Conservation (phyloP, 1,139 yeast genomes). For the Pichia sp. region DNA sequence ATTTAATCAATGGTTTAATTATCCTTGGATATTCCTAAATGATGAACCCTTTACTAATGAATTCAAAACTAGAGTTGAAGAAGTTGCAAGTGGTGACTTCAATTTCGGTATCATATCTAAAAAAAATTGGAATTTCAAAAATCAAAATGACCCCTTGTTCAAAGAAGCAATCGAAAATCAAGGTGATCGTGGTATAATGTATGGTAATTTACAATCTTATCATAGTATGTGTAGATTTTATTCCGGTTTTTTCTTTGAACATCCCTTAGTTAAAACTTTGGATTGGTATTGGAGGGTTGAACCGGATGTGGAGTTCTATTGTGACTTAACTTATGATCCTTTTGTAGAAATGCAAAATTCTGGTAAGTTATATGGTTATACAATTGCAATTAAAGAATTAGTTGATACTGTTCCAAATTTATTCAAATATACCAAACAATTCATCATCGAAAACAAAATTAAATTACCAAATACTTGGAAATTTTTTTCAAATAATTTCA, state of each 20-base stretch:
- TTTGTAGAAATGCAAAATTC: conserved; percentile 67
- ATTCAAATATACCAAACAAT: conserved; percentile 63
- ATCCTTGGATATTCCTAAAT: conserved; percentile 84
- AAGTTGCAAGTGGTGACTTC: conserved; percentile 50
- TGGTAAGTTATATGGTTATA: conserved; percentile 77
- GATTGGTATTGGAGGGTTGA: conserved; percentile 97
- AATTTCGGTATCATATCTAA: conserved; percentile 55
- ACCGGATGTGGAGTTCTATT: conserved; percentile 81
- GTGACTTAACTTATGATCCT: conserved; percentile 90
- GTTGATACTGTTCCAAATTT: conserved; percentile 75
- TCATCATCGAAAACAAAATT: conserved; percentile 42
- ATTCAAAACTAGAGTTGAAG: conserved; percentile 46
- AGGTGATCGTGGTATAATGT: conserved; percentile 75
- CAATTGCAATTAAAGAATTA: conserved; percentile 66
- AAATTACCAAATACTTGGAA: conserved; percentile 50
- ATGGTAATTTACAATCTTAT: conserved; percentile 73
- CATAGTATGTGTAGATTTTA: conserved; percentile 68
- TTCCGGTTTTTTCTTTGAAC: conserved; percentile 72
- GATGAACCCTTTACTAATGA: conserved; percentile 64
- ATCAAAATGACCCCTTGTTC: conserved; percentile 31
- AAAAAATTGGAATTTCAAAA: conserved; percentile 54
- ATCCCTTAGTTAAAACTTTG: conserved; percentile 55
- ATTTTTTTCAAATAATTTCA: conserved; percentile 38
- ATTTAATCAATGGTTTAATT: conserved; percentile 84
- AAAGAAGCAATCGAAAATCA: conserved; percentile 57